Conservation (phyloP, 192 early-diverging fungal species). For the Backusella sp. region DNA sequence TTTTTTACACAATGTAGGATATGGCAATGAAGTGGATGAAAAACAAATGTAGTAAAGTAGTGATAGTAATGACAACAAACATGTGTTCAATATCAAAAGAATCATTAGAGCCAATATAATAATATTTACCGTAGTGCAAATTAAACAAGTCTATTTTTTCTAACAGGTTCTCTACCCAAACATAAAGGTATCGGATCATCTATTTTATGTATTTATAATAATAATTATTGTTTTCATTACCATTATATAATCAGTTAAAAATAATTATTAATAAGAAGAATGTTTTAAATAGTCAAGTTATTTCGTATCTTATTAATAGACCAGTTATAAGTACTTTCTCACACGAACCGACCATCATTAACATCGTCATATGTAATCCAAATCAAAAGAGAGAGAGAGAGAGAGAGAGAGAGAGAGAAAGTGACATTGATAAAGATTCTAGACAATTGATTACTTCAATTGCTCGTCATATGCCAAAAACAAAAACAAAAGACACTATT, state of each 20-base stretch:
- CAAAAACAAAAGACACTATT: background rate
- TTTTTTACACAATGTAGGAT: too few relatives aligned
- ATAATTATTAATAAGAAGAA: too few relatives aligned
- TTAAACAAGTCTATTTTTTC: background rate
- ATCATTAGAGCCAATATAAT: background rate
- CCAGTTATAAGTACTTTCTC: background rate
- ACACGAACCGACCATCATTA: background rate
- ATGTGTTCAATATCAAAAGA: background rate
- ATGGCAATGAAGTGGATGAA: background rate
- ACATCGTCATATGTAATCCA: background rate
- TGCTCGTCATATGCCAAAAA: conserved; percentile 2
- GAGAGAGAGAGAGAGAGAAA: background rate
- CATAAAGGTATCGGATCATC: background rate
- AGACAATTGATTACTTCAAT: background rate
- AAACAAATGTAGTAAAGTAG: background rate
- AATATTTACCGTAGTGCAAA: background rate
- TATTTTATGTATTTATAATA: background rate
- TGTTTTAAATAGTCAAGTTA: too few relatives aligned
- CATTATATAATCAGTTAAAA: too few relatives aligned
- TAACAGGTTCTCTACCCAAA: background rate
- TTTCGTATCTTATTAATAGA: background rate
- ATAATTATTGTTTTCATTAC: background rate
- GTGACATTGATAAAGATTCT: background rate
- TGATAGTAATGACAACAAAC: background rate
- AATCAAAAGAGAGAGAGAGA: background rate